These are phyloP conservation scores for Vitis amurensis DNA, from an alignment of 164 flowering plant species.

Conservation along the genomic window DNA sequence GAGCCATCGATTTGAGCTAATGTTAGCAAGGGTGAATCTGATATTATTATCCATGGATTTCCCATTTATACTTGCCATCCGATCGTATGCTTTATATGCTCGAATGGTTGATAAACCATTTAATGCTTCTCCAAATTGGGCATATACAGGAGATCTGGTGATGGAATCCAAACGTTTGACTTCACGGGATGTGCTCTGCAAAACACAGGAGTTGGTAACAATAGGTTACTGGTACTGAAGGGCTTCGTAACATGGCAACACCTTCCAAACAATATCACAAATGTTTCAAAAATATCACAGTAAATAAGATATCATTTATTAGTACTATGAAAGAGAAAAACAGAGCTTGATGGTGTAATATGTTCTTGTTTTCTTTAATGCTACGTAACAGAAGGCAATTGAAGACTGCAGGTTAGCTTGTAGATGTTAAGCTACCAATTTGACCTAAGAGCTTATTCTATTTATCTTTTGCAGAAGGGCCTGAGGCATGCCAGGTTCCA, in stretches of 20 bases:
- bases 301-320: not conserved
- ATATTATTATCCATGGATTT: slow-evolving; percentile 90
- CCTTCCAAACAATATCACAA: not conserved
- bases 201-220: not conserved
- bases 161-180: slow-evolving; percentile 94
- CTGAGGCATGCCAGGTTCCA: too few species aligned
- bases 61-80: slow-evolving; percentile 81
- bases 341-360: not conserved
- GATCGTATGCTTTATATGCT: slow-evolving; percentile 90
- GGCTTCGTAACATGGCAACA: not conserved
- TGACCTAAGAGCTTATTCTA: too few species aligned
- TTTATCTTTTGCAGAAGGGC: too few species aligned
- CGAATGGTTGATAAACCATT: slow-evolving; percentile 89
- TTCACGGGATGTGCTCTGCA: slow-evolving; percentile 97
- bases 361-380: not conserved
- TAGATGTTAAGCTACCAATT: too few species aligned
- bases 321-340: not conserved
- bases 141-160: slow-evolving; percentile 92
- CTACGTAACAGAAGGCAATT: not conserved
- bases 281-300: not conserved
- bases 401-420: not conserved
- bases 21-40: slow-evolving; percentile 78
- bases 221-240: not conserved
- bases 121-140: slow-evolving; percentile 94
- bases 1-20: slow-evolving; percentile 93